Conservation (phyloP, 2,329 filamentous ascomycete genomes). For the Byssoonygena ceratinophila region DNA sequence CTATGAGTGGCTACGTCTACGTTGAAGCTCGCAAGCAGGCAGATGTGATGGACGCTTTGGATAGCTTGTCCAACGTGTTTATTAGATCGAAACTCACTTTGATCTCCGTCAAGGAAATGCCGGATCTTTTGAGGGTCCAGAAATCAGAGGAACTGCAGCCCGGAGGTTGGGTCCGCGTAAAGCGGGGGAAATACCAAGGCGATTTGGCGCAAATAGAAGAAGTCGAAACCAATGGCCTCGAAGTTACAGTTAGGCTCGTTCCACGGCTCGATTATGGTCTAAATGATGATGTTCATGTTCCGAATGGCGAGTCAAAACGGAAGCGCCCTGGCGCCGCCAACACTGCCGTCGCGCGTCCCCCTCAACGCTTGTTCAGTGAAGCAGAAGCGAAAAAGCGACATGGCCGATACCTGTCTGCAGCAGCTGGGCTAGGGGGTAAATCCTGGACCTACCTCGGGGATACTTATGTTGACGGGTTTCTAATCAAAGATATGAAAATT, state of each 20-base stretch:
- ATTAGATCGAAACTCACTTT: conserved; percentile 75
- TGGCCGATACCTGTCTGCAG: conserved; percentile 49
- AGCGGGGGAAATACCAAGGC: conserved; percentile 68
- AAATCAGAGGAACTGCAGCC: conserved; percentile 77
- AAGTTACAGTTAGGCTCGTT: conserved; percentile 76
- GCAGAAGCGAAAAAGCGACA: conserved; percentile 83
- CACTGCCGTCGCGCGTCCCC: conserved; percentile 57
- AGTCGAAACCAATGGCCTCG: conserved; percentile 83
- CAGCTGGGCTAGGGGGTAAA: conserved; percentile 49
- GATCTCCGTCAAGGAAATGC: conserved; percentile 94
- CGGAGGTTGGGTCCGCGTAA: conserved; percentile 85
- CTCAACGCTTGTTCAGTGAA: conserved; percentile 86
- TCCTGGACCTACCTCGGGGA: conserved; percentile 79
- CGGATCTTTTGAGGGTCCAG: conserved; percentile 79
- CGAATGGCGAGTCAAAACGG: conserved; percentile 55
- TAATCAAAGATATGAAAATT: conserved; percentile 87
- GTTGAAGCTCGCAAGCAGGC: conserved; percentile 81
- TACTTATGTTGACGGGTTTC: conserved; percentile 83
- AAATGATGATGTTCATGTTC: conserved; percentile 61
- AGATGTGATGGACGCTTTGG: conserved; percentile 71
- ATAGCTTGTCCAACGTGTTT: conserved; percentile 81
- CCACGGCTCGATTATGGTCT: conserved; percentile 85
- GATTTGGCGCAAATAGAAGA: conserved; percentile 89
- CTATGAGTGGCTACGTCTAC: conserved; percentile 92
- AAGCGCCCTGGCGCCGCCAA: conserved; percentile 53